Evolutionary conservation across 139 green algal genomes (phyloP).

Genomic region (Ulvella scutata): DNA sequence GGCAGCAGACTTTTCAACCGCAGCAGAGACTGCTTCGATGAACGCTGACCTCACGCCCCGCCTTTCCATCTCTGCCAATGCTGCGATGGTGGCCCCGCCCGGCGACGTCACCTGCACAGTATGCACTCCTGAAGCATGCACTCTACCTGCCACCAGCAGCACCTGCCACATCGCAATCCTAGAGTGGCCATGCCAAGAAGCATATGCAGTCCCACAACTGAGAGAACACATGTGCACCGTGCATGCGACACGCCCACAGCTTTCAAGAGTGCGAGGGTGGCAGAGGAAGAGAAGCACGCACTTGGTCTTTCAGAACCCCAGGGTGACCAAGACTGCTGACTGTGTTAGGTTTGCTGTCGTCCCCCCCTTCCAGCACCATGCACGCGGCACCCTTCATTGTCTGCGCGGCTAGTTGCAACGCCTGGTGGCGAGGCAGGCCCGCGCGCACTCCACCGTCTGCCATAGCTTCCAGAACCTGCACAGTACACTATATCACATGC

Average conservation of each 20-base stretch:
- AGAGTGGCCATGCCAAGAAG: no score
- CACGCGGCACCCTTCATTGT: background rate
- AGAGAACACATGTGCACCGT: no score
- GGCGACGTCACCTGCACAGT: background rate
- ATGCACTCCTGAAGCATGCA: no score
- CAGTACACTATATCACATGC: no score
- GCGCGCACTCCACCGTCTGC: background rate
- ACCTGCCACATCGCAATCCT: no score
- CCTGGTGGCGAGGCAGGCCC: background rate
- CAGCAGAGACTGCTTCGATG: background rate
- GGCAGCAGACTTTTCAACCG: background rate
- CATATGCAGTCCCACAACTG: no score
- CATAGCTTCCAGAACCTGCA: conserved; percentile 3
- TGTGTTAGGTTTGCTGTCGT: no score
- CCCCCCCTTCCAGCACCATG: background rate
- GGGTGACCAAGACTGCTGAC: background rate
- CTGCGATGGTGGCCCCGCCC: background rate
- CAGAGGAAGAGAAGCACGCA: no score
- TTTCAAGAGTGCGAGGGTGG: no score
- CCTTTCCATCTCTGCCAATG: background rate
- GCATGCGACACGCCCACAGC: no score
- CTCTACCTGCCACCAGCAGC: no score
- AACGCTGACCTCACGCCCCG: background rate
- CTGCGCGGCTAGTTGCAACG: background rate
- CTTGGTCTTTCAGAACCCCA: background rate